Percentiles rank a stretch among this genome's conserved stretches.
phyloP scores from a whole-genome alignment of 106 monocot genomes.

The Allium cepa region DNA sequence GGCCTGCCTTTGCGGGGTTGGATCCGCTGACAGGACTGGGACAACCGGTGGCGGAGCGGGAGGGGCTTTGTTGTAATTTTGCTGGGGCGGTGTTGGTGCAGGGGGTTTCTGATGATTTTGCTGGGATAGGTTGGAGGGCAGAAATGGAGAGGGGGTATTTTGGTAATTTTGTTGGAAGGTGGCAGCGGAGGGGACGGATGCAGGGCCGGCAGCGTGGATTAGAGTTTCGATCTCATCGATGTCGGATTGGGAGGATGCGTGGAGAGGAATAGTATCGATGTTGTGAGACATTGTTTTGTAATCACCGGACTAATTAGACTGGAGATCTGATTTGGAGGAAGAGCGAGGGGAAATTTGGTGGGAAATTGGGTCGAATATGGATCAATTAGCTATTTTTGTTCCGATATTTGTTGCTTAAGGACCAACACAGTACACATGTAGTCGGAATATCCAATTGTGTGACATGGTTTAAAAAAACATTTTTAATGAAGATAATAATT shows the following conservation, averaged over 20 bases:
- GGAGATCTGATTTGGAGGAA: too few species aligned
- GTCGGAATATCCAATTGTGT: too few species aligned
- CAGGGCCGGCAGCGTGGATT: conserved; percentile 32
- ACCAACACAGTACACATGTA: too few species aligned
- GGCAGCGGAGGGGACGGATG: conserved; percentile 29
- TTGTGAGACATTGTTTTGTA: conserved; percentile 28
- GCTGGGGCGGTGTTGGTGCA: conserved; percentile 10
- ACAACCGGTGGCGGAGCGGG: conserved; percentile 27
- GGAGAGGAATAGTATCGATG: conserved; percentile 47
- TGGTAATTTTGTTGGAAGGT: background rate
- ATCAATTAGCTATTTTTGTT: too few species aligned
- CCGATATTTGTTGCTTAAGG: too few species aligned
- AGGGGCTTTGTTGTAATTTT: conserved; percentile 20
- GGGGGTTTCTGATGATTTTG: too few species aligned
- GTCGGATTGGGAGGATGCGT: conserved; percentile 90
- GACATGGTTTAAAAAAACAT: too few species aligned
- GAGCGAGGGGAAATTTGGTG: too few species aligned
- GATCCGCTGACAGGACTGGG: conserved; percentile 22
- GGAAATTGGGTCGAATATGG: too few species aligned
- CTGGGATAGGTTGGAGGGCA: conserved; percentile 26
- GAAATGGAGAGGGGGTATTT: conserved; percentile 12
- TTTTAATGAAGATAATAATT: too few species aligned
- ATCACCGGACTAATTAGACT: too few species aligned
- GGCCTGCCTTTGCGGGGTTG: background rate
- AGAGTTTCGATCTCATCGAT: conserved; percentile 97